Conservation (phyloP, 441 rosid species). For the Euphorbia schlechtendalii region DNA sequence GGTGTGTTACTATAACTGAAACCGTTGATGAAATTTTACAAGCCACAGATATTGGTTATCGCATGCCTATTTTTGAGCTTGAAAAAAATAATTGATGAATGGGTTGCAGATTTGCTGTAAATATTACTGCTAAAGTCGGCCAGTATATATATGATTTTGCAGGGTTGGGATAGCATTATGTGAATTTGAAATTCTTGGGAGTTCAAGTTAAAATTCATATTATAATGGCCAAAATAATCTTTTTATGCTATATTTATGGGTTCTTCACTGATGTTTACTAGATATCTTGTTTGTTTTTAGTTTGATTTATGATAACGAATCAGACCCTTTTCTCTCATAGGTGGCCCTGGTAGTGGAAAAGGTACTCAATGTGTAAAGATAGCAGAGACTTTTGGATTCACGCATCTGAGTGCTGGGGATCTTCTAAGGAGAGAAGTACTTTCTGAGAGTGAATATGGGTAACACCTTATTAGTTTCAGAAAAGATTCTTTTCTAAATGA, state of each 20-base stretch:
- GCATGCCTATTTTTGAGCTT: not conserved
- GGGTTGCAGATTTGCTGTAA: not conserved
- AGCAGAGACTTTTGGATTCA: conserved; percentile 58
- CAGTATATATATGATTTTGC: not conserved
- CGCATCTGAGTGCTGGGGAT: conserved; percentile 92
- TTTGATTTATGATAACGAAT: no score
- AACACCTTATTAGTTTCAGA: not conserved
- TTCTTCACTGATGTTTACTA: no score
- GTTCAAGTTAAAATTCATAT: no score
- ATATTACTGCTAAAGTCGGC: not conserved
- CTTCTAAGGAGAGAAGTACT: conserved; percentile 72
- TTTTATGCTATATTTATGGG: no score
- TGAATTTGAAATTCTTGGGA: no score
- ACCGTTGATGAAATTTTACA: not conserved
- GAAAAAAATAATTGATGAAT: not conserved
- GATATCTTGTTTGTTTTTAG: no score
- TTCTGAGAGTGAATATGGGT: conserved; percentile 81
- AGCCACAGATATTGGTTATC: not conserved
- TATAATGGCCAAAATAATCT: no score
- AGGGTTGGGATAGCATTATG: not conserved
- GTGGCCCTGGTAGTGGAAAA: conserved; percentile 98
- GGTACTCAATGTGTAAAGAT: conserved; percentile 81
- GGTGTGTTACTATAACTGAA: not conserved
- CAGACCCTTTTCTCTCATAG: conserved; percentile 24
- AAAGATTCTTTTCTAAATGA: not conserved